Evolutionary conservation across 805 yeast genomes (phyloP).

Genomic region (Candida nanaspora): DNA sequence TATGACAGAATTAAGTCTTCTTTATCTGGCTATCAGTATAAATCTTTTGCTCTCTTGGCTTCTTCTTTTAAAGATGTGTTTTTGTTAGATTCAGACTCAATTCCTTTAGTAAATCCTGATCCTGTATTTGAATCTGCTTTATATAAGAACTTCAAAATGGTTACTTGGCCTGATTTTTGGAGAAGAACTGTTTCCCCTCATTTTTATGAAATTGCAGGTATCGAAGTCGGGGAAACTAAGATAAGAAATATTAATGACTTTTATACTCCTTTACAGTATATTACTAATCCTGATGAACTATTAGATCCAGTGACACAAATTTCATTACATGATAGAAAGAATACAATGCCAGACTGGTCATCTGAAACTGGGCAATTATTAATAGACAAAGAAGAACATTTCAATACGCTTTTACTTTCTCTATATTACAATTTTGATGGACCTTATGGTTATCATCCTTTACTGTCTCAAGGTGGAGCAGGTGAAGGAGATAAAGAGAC

Average conservation of each 20-base stretch:
- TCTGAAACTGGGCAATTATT: constrained; percentile 64
- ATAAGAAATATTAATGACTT: constrained; percentile 18
- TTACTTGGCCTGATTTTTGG: constrained; percentile 78
- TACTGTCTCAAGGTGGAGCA: constrained; percentile 51
- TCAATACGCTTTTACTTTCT: constrained; percentile 48
- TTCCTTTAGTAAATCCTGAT: constrained; percentile 37
- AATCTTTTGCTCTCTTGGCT: constrained; percentile 36
- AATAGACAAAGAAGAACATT: constrained; percentile 50
- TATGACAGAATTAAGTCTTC: constrained; percentile 9
- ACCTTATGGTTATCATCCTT: constrained; percentile 48
- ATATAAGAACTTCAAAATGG: constrained; percentile 41
- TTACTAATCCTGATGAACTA: not conserved
- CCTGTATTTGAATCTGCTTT: constrained; percentile 30
- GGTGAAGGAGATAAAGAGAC: constrained; percentile 82
- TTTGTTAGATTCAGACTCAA: constrained; percentile 40
- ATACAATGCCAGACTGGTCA: constrained; percentile 58
- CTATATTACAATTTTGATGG: constrained; percentile 63
- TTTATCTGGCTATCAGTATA: constrained; percentile 30
- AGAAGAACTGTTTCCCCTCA: constrained; percentile 58
- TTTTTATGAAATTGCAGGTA: constrained; percentile 33
- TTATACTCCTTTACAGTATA: constrained; percentile 13
- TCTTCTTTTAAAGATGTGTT: constrained; percentile 40
- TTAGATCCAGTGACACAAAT: constrained; percentile 24
- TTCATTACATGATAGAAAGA: constrained; percentile 54
- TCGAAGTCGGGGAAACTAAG: constrained; percentile 23